Evolutionary conservation across 1,284 basidiomycete genomes (phyloP).

Genomic region (Leccinum solheimii): DNA sequence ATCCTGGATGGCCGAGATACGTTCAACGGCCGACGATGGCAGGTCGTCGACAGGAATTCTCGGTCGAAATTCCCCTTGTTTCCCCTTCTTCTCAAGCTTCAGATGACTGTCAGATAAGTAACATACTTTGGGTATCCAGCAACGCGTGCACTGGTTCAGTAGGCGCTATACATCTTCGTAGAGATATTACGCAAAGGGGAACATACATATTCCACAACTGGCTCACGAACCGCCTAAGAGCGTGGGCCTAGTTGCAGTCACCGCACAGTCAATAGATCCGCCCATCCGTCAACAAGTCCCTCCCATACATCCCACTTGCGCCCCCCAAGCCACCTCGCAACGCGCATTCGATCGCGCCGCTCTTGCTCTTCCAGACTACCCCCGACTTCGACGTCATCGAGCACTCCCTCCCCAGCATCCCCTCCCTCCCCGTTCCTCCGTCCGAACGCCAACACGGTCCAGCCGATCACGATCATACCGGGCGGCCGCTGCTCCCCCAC

Average conservation of each 20-base stretch:
- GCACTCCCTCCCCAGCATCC: slow-evolving; percentile 44
- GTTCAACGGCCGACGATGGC: too few relatives aligned
- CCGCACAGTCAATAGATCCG: slow-evolving; percentile 22
- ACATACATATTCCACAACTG: too few relatives aligned
- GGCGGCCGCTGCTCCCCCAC: slow-evolving; percentile 89
- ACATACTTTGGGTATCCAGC: too few relatives aligned
- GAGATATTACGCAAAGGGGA: too few relatives aligned
- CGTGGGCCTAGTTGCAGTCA: not conserved
- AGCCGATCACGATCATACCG: slow-evolving; percentile 94
- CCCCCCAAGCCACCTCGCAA: slow-evolving; percentile 58
- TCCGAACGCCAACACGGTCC: slow-evolving; percentile 73
- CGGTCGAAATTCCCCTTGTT: too few relatives aligned
- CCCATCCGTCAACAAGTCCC: slow-evolving; percentile 59
- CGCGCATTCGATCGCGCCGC: slow-evolving; percentile 48
- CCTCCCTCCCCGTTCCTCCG: slow-evolving; percentile 49
- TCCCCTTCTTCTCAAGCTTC: too few relatives aligned
- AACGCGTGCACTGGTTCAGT: too few relatives aligned
- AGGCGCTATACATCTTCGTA: too few relatives aligned
- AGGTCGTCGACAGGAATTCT: too few relatives aligned
- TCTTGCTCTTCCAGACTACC: slow-evolving; percentile 33
- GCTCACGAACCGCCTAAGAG: too few relatives aligned
- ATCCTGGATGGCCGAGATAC: too few relatives aligned
- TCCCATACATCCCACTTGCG: slow-evolving; percentile 60
- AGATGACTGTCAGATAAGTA: too few relatives aligned
- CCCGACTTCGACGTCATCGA: slow-evolving; percentile 39